Evolutionary conservation across 2,329 filamentous ascomycete species (phyloP), one percentile per base, ranked within the genome.

Genomic region (Aspergillus ochraceus): DNA sequence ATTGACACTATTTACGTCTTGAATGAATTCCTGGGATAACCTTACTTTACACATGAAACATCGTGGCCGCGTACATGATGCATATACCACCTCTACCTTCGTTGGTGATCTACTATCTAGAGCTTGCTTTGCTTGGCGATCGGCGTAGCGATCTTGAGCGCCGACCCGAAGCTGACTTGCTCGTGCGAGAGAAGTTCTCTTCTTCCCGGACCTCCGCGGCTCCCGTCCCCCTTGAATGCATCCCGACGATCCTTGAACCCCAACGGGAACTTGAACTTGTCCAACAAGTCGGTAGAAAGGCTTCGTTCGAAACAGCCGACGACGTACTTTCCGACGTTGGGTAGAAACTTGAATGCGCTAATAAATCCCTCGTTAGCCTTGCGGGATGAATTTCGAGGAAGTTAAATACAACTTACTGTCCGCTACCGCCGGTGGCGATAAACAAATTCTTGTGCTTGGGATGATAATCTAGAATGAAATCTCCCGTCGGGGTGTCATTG

Each of bases 391-490:
- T 8, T 17, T 4, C 32, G 32, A 11, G 32, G 10, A 14, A 12
- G 4, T 17, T 20, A 1, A n/a, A 14, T 6, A 0, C 17, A 8
- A 66, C 70, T 63, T 66, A 73, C 70, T 72, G 71, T 57, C 69
- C 71, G 49, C 65, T 72, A 4, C 70, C 71, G 8, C 69, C 71
- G 1, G 68, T 70, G 1, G 68, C 68, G 49, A 73, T 64, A 46
- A 72, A 72, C 42, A 72, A 45, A 17, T 71, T 72, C 52, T 63
- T 73, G 73, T 83, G 83, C 10, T 80, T 76, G 0, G 88, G 88
- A 66, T 90, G 87, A 72, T 86, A 87, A 68, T 88, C 85, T 60
- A 90, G 80, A 52, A 91, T 79, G 76, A 89, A 91, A 67, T 90
- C 86, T 5, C 84, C 88, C 3, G 84, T 86, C 2, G 84, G 80